A percentile compares a stretch with the other conserved stretches of the same genome.
phyloP scores from a whole-genome alignment of 257 asterid species.

The Fraxinus pennsylvanica region DNA sequence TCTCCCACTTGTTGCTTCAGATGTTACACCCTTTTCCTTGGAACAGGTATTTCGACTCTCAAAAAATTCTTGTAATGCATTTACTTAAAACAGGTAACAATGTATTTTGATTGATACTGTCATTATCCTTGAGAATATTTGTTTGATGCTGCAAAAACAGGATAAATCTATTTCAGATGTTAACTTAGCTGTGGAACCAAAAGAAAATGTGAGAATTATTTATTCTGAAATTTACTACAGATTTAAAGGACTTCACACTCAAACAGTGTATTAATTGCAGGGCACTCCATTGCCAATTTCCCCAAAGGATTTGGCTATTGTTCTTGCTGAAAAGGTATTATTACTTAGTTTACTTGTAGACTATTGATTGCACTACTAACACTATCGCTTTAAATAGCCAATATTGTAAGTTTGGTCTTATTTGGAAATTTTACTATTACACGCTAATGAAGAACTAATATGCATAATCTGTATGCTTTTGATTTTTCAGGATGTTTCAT shows the following conservation, averaged over 20 bases:
- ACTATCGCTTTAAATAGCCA: not conserved
- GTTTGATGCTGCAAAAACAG: constrained; percentile 26
- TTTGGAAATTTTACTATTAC: not conserved
- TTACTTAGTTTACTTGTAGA: not conserved
- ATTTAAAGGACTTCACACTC: constrained; percentile 16
- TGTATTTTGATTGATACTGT: not conserved
- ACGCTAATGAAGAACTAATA: not conserved
- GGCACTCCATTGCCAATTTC: constrained; percentile 9
- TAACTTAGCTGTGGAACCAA: constrained; percentile 22
- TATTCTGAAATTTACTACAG: not conserved
- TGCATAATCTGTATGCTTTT: not conserved
- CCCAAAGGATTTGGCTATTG: constrained; percentile 17
- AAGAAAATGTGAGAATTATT: constrained; percentile 28
- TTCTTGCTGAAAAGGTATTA: constrained; percentile 22
- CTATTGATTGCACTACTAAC: not conserved
- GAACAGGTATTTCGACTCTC: constrained; percentile 43
- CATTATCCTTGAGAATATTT: not conserved
- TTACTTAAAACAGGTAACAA: not conserved
- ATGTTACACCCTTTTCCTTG: constrained; percentile 38
- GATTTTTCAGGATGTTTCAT: constrained; percentile 42
- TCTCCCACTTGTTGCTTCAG: constrained; percentile 36
- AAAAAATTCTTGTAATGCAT: not conserved
- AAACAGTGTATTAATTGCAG: constrained; percentile 16
- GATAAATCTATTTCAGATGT: constrained; percentile 30
- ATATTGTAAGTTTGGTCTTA: not conserved